Conservation (phyloP, 495 filamentous ascomycete genomes). For the Apiosordaria backusii region DNA sequence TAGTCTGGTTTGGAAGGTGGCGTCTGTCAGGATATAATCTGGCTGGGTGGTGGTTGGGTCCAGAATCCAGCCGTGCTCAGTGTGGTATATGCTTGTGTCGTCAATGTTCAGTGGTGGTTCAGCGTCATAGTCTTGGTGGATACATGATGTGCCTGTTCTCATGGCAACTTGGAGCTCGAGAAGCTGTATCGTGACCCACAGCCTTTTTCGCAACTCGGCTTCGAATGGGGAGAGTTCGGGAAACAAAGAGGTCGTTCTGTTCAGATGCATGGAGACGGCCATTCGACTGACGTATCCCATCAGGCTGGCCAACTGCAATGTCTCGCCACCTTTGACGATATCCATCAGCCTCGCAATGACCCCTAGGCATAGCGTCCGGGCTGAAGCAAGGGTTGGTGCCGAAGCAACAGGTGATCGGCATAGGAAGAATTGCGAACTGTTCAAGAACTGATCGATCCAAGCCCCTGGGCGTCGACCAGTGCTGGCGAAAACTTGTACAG, state of each 20-base stretch:
- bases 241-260: constrained; percentile 29
- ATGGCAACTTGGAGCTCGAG: constrained; percentile 40
- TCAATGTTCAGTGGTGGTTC: constrained; percentile 23
- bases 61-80: constrained; percentile 22
- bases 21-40: constrained; percentile 14
- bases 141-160: constrained; percentile 32
- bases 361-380: constrained; percentile 24
- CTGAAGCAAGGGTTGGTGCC: constrained; percentile 20
- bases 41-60: constrained; percentile 7
- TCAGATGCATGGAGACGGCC: constrained; percentile 26
- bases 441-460: constrained; percentile 27
- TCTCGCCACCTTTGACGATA: constrained; percentile 22
- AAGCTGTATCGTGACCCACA: constrained; percentile 39
- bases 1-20: constrained; percentile 24
- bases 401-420: constrained; percentile 16
- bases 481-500: constrained; percentile 14
- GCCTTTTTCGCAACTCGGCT: constrained; percentile 42
- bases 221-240: constrained; percentile 42
- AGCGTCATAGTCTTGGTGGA: constrained; percentile 19
- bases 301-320: constrained; percentile 20
- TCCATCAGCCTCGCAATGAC: constrained; percentile 26
- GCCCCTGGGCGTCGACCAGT: constrained; percentile 17
- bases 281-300: constrained; percentile 23
- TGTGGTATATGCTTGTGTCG: constrained; percentile 20
- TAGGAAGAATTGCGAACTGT: constrained; percentile 27